phyloP scores from a whole-genome alignment of 108 stramenopile species.

The Aurantiochytrium sp. region DNA sequence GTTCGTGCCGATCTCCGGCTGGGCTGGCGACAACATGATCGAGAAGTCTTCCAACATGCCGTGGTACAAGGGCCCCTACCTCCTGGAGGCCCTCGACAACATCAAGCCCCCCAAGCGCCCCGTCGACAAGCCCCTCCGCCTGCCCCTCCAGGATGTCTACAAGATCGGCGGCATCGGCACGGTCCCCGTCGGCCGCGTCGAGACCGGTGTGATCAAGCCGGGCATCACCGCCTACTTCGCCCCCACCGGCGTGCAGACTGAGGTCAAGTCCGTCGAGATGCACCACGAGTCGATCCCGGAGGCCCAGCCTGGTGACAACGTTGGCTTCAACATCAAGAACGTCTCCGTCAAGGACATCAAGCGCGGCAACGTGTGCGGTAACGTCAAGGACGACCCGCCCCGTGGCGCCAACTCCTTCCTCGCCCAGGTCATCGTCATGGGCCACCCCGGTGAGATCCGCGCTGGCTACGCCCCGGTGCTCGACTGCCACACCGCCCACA shows the following conservation, averaged over 20 bases:
- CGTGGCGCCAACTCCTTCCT: slow-evolving; percentile 61
- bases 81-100: slow-evolving; percentile 85
- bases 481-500: slow-evolving; percentile 89
- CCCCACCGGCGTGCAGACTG: slow-evolving; percentile 68
- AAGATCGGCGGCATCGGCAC: slow-evolving; percentile 90
- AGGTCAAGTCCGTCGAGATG: slow-evolving; percentile 89
- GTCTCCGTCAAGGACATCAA: slow-evolving; percentile 79
- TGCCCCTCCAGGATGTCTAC: slow-evolving; percentile 92
- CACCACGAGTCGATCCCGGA: slow-evolving; percentile 77
- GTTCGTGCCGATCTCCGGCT: slow-evolving; percentile 92
- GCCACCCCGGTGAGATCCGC: slow-evolving; percentile 76
- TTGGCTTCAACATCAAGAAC: slow-evolving; percentile 89
- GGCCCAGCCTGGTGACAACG: slow-evolving; percentile 85
- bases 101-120: slow-evolving; percentile 77
- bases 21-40: slow-evolving; percentile 87
- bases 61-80: slow-evolving; percentile 86
- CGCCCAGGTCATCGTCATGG: slow-evolving; percentile 89
- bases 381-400: slow-evolving; percentile 72
- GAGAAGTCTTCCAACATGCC: slow-evolving; percentile 78
- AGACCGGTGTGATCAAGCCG: slow-evolving; percentile 84
- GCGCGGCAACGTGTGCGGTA: slow-evolving; percentile 81
- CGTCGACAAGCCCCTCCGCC: slow-evolving; percentile 84
- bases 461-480: slow-evolving; percentile 84
- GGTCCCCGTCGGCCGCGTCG: slow-evolving; percentile 87
- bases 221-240: slow-evolving; percentile 77